Evolutionary conservation across 768 basidiomycete species (phyloP), one percentile per base, ranked within the genome.

Genomic region (Mycena chlorophos): DNA sequence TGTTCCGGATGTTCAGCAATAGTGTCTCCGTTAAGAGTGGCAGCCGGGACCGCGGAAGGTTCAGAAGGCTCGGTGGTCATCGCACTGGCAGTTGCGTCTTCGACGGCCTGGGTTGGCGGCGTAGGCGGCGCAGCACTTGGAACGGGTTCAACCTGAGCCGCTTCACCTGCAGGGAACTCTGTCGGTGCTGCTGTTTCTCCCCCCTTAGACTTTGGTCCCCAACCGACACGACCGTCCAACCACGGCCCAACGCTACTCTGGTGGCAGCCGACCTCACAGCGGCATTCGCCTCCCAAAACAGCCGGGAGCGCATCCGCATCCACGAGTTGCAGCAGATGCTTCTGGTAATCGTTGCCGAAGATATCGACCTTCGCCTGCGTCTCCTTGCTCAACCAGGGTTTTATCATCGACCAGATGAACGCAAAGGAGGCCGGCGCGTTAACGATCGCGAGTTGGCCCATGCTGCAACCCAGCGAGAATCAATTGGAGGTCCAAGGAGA

Each of bases 391-490:
- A 91, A 71, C 88, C 88, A 89, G 3, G 81, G 85, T 64, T 81
- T 86, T 25, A 91, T 76, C 49, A 81, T 68, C 40, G 74, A 71
- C 88, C 88, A 91, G 55, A 91, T 89, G 25, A 80, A 77, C 1
- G 88, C 81, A 69, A 91, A 90, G 3, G 85, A 83, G 3, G 82
- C 73, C 2, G 88, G 88, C 1, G 88, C 87, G 57, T 90, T 91
- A 50, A 89, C 74, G 57, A 91, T 81, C 5, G 78, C 79, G 27
- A 89, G 70, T 65, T 87, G 83, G 2, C 87, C 87, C 87, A 89
- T 87, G 3, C 88, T 89, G 57, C 20, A 22, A 46, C 19, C 37
- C 16, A n/a, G 20, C 13, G 13, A 20, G 6, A 20, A 51, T 31
- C 6, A 54, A 38, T 12, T 28, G 5, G 49, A 51, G 22, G n/a